These are phyloP conservation scores for Erythrophleum ivorense DNA, from an alignment of 331 rosid species.

Conservation along the genomic window DNA sequence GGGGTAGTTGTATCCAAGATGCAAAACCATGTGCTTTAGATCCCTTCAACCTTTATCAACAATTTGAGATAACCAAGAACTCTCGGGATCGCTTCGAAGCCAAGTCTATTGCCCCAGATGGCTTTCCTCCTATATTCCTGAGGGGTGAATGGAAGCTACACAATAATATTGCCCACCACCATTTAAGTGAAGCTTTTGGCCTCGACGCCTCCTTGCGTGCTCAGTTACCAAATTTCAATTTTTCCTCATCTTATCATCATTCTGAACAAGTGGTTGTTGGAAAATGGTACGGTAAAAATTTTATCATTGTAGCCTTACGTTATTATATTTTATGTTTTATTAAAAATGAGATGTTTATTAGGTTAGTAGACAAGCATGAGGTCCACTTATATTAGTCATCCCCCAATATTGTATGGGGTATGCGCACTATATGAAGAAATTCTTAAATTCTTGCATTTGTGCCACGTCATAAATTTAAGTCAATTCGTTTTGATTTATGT, in stretches of 20 bases:
- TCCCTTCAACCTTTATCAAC: conserved; percentile 56
- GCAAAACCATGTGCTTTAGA: conserved; percentile 51
- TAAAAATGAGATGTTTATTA: no score
- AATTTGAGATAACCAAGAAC: conserved; percentile 41
- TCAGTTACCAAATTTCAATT: conserved; percentile 51
- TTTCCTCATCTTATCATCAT: conserved; percentile 19
- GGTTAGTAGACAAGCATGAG: background rate
- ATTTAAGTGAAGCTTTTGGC: conserved; percentile 55
- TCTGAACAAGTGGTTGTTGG: background rate
- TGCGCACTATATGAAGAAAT: no score
- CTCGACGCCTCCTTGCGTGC: conserved; percentile 47
- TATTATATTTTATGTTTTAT: background rate
- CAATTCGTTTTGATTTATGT: no score
- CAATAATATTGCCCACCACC: conserved; percentile 11
- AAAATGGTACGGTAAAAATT: conserved; percentile 1
- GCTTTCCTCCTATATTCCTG: conserved; percentile 52
- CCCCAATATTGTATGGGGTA: no score
- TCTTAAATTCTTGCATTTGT: no score
- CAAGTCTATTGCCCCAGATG: conserved; percentile 54
- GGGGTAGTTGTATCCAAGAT: conserved; percentile 35
- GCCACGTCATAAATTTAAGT: no score
- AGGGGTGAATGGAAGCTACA: conserved; percentile 34
- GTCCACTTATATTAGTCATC: background rate
- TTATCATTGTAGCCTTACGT: background rate
- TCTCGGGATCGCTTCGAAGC: conserved; percentile 45